These are phyloP conservation scores for Citrus maxima DNA, from an alignment of 345 rosid species.

Conservation along the genomic window DNA sequence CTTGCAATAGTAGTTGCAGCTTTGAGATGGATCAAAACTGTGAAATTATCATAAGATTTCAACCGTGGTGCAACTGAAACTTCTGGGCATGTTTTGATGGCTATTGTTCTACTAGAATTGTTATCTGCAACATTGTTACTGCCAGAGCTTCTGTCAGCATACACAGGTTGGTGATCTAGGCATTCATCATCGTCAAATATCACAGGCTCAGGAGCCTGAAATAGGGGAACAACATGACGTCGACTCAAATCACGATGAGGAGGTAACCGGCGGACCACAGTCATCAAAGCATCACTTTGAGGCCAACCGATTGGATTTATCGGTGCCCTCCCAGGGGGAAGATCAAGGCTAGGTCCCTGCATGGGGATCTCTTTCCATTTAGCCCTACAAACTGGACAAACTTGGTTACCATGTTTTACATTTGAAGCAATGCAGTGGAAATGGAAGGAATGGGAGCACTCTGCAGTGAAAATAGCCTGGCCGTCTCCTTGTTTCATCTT, in stretches of 20 bases:
- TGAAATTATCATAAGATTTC: constrained; percentile 55
- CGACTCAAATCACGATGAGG: constrained; percentile 52
- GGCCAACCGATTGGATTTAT: constrained; percentile 40
- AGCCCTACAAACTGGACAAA: constrained; percentile 86
- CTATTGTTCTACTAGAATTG: constrained; percentile 37
- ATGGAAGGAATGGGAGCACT: constrained; percentile 94
- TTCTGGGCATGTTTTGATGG: constrained; percentile 67
- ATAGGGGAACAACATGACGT: constrained; percentile 47
- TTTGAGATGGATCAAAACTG: constrained; percentile 74
- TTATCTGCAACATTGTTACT: constrained; percentile 24
- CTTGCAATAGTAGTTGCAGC: constrained; percentile 47
- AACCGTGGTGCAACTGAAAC: constrained; percentile 58
- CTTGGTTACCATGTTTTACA: constrained; percentile 79
- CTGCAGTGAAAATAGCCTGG: constrained; percentile 91
- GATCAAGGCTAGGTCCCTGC: constrained; percentile 58
- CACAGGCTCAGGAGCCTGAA: constrained; percentile 66
- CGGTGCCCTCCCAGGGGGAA: constrained; percentile 34
- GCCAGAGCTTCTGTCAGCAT: constrained; percentile 32
- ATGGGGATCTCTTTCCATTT: constrained; percentile 92
- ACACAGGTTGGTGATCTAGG: constrained; percentile 47
- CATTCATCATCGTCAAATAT: constrained; percentile 72
- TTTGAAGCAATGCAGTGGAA: constrained; percentile 92
- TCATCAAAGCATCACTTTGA: constrained; percentile 53
- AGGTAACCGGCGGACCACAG: constrained; percentile 50
- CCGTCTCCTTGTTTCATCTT: constrained; percentile 88